Base-by-base conservation (phyloP, 2,329 filamentous ascomycete species). In the Monosporascus sp. region DNA sequence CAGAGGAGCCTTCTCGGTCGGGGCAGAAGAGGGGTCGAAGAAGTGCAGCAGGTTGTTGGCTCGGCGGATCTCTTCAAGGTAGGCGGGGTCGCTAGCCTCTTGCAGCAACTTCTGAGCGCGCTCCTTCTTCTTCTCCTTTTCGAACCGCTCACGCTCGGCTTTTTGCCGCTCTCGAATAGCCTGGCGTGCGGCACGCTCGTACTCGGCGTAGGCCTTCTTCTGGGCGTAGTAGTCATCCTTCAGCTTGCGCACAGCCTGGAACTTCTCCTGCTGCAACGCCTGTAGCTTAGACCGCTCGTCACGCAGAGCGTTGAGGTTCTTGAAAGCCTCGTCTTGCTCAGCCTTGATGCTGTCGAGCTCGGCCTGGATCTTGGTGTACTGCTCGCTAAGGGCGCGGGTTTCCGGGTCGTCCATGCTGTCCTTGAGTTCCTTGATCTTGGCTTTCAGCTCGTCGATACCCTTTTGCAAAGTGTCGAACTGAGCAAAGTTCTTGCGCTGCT, bases 351-450 rank as follows among this genome's bases (percentile, higher is more conserved):
- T 72, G 70, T 97, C 91, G 50, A 97, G 80, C 77, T 99, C 92
- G 61, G 86, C 84, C 76, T 94, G 89, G 67, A 97, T 85, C 71
- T 84, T 82, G 68, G 82, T 86, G 78, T 96, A 97, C 69, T 88
- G 84, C 59, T 97, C 91, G 66, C 86, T 91, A 55, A 97, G 78
- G 6, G 90, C 90, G 77, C 91, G 93, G 63, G 88, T 84, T 74
- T 96, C 93, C 20, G 94, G 91, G 73, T 96, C 91, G 65, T 97
- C 92, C 68, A 97, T 81, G 60, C 80, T 81, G 74, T 96, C 94
- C 76, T 89, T 90, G 70, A 96, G 86, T 65, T 91, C 86, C 68
- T 92, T 87, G 67, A 97, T 91, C 75, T 95, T 89, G 59, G 85
- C 81, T 77, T 91, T 93, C 63, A 95, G 77, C 51, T 92, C 86